Evolutionary conservation across 768 basidiomycete genomes (phyloP).

Genomic region (Dioszegia crocea): DNA sequence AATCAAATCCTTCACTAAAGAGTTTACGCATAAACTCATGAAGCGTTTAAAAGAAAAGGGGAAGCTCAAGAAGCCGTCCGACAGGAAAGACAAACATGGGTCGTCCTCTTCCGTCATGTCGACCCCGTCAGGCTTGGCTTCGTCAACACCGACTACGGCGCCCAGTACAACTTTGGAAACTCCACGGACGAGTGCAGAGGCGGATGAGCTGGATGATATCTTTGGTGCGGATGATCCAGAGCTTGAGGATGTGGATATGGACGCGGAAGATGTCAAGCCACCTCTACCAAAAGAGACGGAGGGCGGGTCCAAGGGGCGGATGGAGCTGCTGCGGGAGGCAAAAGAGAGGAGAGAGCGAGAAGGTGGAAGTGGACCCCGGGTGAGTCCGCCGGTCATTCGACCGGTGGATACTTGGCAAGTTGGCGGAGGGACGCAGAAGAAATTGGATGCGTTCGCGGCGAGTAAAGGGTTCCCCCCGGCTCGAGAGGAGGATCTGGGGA

Average conservation of each 20-base stretch:
- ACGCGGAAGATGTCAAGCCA: not conserved
- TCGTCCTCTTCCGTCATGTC: not conserved
- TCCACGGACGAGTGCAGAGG: slow-evolving; percentile 1
- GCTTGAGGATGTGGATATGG: slow-evolving; percentile 2
- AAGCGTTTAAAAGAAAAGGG: slow-evolving; percentile 44
- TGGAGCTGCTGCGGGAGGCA: not conserved
- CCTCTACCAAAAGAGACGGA: not conserved
- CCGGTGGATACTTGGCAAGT: slow-evolving; percentile 5
- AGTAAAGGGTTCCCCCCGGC: not conserved
- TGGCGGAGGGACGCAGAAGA: not conserved
- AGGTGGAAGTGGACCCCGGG: not conserved
- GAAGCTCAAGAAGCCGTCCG: slow-evolving; percentile 19
- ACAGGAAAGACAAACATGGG: not conserved
- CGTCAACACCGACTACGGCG: slow-evolving; percentile 1
- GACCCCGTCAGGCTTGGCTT: not conserved
- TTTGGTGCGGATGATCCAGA: slow-evolving; percentile 9
- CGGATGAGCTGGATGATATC: slow-evolving; percentile 10
- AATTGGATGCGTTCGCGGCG: not conserved
- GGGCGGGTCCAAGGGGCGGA: not conserved
- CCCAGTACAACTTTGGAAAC: not conserved
- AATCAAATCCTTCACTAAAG: slow-evolving; percentile 89
- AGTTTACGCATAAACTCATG: slow-evolving; percentile 74
- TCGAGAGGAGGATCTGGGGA: not conserved
- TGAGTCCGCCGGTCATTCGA: not conserved
- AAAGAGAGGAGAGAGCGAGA: not conserved